phyloP scores from a whole-genome alignment of 257 asterid genomes.

The Fraxinus pennsylvanica region DNA sequence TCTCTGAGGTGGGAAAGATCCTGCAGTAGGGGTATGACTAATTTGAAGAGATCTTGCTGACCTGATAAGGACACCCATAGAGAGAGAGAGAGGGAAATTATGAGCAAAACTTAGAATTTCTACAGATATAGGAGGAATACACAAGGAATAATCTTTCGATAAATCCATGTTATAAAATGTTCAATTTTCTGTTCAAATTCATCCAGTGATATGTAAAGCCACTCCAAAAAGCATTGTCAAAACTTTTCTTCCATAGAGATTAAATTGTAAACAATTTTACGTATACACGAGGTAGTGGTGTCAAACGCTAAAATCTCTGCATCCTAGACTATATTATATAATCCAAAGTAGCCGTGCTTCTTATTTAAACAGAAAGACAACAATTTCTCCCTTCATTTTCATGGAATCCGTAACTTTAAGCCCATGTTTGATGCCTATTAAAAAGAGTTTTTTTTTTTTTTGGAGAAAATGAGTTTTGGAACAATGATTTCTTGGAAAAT shows the following conservation, averaged over 20 bases:
- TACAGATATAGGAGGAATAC: neutral
- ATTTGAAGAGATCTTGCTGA: constrained; percentile 78
- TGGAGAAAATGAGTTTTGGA: too few species aligned
- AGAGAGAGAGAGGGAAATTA: neutral
- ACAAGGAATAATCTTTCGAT: neutral
- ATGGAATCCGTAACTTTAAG: neutral
- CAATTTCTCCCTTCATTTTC: neutral
- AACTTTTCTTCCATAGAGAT: neutral
- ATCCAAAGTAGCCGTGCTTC: neutral
- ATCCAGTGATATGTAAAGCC: neutral
- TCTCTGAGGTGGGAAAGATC: constrained; percentile 39
- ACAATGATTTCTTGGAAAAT: too few species aligned
- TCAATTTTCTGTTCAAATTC: neutral
- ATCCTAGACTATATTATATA: neutral
- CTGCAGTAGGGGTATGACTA: constrained; percentile 49
- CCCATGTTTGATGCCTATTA: too few species aligned
- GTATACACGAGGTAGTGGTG: neutral
- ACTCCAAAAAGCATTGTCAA: neutral
- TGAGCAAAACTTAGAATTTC: neutral
- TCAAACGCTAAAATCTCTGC: neutral
- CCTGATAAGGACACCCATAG: constrained; percentile 40
- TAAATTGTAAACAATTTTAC: neutral
- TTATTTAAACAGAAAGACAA: neutral
- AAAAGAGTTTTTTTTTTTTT: too few species aligned
- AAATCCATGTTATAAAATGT: neutral